Conservation (phyloP, 306 rosid genomes). For the Sechiopsis laciniata region DNA sequence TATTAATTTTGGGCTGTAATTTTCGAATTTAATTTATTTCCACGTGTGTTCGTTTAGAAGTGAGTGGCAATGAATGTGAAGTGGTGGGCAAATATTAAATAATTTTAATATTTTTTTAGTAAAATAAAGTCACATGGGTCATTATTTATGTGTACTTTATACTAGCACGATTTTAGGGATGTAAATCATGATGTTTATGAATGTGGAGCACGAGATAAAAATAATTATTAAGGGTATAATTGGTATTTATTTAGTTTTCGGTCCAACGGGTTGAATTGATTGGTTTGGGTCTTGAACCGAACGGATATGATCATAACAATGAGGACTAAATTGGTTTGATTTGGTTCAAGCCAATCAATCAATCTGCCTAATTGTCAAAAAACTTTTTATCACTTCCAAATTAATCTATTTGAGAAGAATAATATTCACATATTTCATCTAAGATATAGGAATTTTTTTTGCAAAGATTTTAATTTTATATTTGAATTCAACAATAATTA, state of each 20-base stretch:
- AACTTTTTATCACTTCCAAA: too few species aligned
- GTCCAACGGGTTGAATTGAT: neutral
- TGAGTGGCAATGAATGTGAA: neutral
- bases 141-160: conserved; percentile 9
- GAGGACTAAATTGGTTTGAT: neutral
- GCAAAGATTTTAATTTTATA: too few species aligned
- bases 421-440: too few species aligned
- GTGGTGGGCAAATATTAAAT: neutral
- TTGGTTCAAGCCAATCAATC: too few species aligned
- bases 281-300: neutral
- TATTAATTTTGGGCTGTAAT: neutral
- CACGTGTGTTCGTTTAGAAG: neutral
- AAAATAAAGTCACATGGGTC: conserved; percentile 16
- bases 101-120: too few species aligned
- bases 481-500: too few species aligned
- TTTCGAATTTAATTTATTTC: neutral
- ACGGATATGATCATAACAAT: neutral
- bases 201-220: neutral
- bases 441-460: too few species aligned
- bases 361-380: too few species aligned
- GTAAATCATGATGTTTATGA: neutral
- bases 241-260: neutral
- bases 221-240: neutral
- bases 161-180: conserved; percentile 18
- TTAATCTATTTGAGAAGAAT: too few species aligned